Evolutionary conservation across 2,329 filamentous ascomycete genomes (phyloP).

Genomic region (Cercospora citrullina): DNA sequence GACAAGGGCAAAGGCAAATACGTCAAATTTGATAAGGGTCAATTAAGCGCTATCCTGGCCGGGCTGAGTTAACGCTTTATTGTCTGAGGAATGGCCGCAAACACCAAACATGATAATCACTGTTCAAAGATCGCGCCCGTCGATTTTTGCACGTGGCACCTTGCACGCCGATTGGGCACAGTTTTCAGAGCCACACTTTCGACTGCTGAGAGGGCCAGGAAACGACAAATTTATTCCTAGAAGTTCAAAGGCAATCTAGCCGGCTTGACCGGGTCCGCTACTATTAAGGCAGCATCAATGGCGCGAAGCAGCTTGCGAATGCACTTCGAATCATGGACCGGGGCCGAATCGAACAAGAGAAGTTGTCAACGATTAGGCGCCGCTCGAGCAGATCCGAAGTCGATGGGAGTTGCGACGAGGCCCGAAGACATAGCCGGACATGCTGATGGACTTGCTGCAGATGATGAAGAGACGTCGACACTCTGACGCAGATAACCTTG

Average conservation of each 20-base stretch:
- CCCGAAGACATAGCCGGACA: neutral
- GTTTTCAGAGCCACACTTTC: neutral
- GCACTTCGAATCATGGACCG: neutral
- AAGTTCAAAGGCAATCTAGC: neutral
- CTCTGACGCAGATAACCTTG: neutral
- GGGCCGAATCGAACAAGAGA: neutral
- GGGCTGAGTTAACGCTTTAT: constrained; percentile 17
- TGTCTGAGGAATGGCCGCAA: neutral
- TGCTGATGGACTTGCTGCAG: neutral
- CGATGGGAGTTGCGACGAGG: neutral
- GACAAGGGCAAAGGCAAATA: constrained; percentile 98
- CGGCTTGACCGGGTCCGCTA: neutral
- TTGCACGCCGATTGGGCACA: neutral
- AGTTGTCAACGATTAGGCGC: neutral
- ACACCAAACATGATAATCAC: neutral
- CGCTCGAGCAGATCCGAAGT: neutral
- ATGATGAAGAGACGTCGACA: neutral
- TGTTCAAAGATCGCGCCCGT: neutral
- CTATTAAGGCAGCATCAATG: neutral
- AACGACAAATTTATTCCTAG: neutral
- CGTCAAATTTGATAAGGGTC: constrained; percentile 91
- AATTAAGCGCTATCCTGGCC: constrained; percentile 65
- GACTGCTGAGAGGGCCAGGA: neutral
- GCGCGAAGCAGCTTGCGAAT: neutral
- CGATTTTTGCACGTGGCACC: neutral